Conservation (phyloP, 495 filamentous ascomycete species). For the Neurospora sp. region DNA sequence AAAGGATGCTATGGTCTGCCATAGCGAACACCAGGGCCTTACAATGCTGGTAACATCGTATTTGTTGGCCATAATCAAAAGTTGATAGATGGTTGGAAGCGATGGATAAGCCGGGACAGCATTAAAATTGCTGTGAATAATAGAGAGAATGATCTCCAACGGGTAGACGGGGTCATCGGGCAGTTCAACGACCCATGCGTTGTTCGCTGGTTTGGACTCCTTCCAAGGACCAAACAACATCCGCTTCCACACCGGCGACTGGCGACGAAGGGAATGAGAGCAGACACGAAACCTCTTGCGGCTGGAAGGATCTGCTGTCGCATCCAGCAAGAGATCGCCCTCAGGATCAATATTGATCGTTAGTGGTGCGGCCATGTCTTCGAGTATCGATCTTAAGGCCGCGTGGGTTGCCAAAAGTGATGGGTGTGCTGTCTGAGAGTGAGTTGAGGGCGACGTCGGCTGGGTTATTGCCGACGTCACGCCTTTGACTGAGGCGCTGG, state of each 20-base stretch:
- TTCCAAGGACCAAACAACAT: conserved; percentile 17
- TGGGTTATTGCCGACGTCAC: not conserved
- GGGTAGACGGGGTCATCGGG: conserved; percentile 10
- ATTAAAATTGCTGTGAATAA: conserved; percentile 14
- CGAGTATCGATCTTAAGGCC: too few species aligned
- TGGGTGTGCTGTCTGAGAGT: too few species aligned
- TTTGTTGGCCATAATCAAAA: conserved; percentile 7
- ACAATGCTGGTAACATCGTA: conserved; percentile 15
- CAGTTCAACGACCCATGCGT: conserved; percentile 14
- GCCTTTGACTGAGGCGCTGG: not conserved
- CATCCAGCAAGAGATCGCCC: not conserved
- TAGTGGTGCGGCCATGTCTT: too few species aligned
- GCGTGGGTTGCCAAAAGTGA: too few species aligned
- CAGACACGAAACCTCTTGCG: conserved; percentile 11
- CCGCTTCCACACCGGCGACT: conserved; percentile 18
- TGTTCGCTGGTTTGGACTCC: conserved; percentile 13
- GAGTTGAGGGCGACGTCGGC: not conserved
- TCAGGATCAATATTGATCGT: not conserved
- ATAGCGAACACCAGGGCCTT: conserved; percentile 16
- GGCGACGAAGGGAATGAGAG: conserved; percentile 9
- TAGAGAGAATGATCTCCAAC: conserved; percentile 6
- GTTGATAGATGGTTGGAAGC: too few species aligned
- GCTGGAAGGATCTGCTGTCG: not conserved
- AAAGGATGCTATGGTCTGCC: too few species aligned
- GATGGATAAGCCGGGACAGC: not conserved